phyloP scores from a whole-genome alignment of 2,329 filamentous ascomycete genomes.

The Knoxdaviesia capensis region DNA sequence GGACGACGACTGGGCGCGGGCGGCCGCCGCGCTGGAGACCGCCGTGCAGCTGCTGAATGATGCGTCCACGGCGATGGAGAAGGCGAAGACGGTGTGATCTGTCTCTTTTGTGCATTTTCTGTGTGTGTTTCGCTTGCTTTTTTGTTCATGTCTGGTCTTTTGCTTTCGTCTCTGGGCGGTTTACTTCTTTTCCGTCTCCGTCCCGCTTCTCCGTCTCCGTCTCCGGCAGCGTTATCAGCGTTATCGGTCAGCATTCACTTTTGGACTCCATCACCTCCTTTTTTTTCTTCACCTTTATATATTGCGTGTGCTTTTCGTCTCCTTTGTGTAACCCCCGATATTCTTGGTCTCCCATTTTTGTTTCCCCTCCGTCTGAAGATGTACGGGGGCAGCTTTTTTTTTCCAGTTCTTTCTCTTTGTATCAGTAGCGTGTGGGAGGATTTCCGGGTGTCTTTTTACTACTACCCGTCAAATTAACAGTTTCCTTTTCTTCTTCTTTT shows the following conservation, averaged over 20 bases:
- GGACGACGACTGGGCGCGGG: slow-evolving; percentile 30
- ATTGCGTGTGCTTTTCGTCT: neutral
- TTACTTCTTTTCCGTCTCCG: slow-evolving; percentile 1
- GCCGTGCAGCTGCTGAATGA: slow-evolving; percentile 29
- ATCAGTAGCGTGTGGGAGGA: no score
- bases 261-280: neutral
- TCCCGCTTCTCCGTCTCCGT: neutral
- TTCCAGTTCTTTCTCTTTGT: neutral
- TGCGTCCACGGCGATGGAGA: slow-evolving; percentile 8
- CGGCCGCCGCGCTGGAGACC: slow-evolving; percentile 49
- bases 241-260: no score
- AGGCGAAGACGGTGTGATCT: neutral
- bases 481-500: neutral
- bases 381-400: neutral
- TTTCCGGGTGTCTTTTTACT: no score
- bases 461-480: neutral
- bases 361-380: no score
- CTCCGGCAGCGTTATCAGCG: no score
- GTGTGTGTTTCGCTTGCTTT: slow-evolving; percentile 1
- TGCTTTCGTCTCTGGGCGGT: neutral
- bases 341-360: no score
- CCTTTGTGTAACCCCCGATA: neutral
- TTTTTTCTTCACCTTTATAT: neutral
- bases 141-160: neutral
- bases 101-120: neutral